These are phyloP conservation scores for Daldinia vernicosa DNA, from an alignment of 495 filamentous ascomycete genomes.

Conservation along the genomic window DNA sequence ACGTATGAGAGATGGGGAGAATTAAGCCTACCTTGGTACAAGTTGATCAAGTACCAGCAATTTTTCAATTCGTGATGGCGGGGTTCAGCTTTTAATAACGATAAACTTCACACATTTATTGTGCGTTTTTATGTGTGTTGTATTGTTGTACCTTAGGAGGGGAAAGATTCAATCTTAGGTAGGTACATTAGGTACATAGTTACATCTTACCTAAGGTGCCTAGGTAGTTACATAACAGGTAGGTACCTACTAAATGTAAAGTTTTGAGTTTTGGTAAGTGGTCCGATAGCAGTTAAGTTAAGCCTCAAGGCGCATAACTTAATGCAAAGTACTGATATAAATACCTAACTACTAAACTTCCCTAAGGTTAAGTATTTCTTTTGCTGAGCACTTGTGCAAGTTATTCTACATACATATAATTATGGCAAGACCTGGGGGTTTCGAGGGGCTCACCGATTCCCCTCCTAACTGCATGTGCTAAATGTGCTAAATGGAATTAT, in stretches of 20 bases:
- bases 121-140: conserved; percentile 1
- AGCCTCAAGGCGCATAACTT: neutral
- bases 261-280: neutral
- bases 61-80: conserved; percentile 28
- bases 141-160: conserved; percentile 1
- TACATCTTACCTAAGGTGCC: neutral
- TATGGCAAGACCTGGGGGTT: neutral
- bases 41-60: conserved; percentile 12
- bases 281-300: neutral
- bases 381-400: no score
- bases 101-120: neutral
- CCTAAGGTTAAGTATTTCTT: no score
- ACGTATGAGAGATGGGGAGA: conserved; percentile 23
- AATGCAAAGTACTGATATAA: no score
- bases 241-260: neutral
- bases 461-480: neutral
- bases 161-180: neutral
- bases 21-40: conserved; percentile 16
- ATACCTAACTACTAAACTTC: no score
- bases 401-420: no score
- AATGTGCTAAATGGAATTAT: conserved; percentile 1
- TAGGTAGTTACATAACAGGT: neutral
- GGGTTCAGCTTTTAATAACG: conserved; percentile 19
- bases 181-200: neutral
- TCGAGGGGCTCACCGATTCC: conserved; percentile 8